Evolutionary conservation across 176 grass and related monocot genomes (phyloP).

Genomic region (Triticum dicoccoides): DNA sequence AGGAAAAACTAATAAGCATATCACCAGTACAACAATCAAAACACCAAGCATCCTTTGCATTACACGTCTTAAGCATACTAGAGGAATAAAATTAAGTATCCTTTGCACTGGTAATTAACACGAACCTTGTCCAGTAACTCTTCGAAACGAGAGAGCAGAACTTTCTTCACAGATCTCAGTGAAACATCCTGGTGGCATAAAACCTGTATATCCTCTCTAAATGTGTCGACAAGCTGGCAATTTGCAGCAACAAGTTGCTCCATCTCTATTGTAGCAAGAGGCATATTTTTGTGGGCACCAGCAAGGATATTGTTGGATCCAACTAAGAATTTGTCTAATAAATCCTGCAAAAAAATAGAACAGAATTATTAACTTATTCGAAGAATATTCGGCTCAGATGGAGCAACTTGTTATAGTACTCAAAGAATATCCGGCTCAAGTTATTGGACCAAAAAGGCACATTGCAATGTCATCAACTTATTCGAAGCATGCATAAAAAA

Average conservation of each 20-base stretch:
- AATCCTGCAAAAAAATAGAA: constrained; percentile 54
- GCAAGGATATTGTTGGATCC: constrained; percentile 43
- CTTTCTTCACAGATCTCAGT: constrained; percentile 56
- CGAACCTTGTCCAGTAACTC: constrained; percentile 73
- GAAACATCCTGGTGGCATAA: constrained; percentile 36
- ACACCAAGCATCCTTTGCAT: background rate
- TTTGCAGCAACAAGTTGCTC: constrained; percentile 59
- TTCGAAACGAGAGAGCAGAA: constrained; percentile 59
- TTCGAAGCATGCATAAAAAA: constrained; percentile 1
- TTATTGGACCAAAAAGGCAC: background rate
- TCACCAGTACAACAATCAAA: background rate
- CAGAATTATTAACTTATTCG: background rate
- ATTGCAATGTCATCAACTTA: background rate
- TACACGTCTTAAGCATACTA: background rate
- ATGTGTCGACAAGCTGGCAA: constrained; percentile 45
- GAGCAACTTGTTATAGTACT: background rate
- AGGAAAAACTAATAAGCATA: background rate
- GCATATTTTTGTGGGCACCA: constrained; percentile 39
- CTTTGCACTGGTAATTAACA: background rate
- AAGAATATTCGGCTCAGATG: background rate
- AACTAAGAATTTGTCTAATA: constrained; percentile 63
- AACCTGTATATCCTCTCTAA: constrained; percentile 48
- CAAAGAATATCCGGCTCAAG: background rate
- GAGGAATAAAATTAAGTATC: background rate
- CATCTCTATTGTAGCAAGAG: constrained; percentile 67